phyloP scores from a whole-genome alignment of 805 yeast species.

The Wickerhamomyces strasburgensis region DNA sequence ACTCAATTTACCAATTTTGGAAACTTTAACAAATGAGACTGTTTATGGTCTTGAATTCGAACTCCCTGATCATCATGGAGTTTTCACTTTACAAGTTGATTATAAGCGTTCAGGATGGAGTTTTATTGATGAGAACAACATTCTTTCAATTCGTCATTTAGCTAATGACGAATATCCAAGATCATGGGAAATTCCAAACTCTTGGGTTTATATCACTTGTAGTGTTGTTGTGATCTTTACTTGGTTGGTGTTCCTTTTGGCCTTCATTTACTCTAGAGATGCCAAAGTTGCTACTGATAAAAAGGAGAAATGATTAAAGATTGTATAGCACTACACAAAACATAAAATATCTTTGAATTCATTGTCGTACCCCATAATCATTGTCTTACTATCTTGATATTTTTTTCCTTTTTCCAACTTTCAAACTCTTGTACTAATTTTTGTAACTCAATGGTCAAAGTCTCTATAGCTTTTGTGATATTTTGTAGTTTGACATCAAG shows the following conservation, averaged over 20 bases:
- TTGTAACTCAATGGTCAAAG: constrained; percentile 30
- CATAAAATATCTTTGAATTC: not conserved
- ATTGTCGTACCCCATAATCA: constrained; percentile 2
- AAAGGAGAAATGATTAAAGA: constrained; percentile 17
- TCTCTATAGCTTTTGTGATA: constrained; percentile 31
- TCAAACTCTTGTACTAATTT: constrained; percentile 34
- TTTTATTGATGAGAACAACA: constrained; percentile 57
- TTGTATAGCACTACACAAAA: not conserved
- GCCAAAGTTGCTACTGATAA: constrained; percentile 11
- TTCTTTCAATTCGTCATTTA: constrained; percentile 84
- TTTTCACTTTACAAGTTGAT: constrained; percentile 79
- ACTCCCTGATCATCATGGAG: constrained; percentile 95
- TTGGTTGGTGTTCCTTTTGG: constrained; percentile 73
- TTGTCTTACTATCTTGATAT: constrained; percentile 31
- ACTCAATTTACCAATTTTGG: constrained; percentile 47
- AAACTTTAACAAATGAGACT: constrained; percentile 30
- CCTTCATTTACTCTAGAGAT: constrained; percentile 38
- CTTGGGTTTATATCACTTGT: constrained; percentile 85
- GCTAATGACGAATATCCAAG: constrained; percentile 95
- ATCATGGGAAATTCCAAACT: constrained; percentile 87
- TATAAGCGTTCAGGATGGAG: constrained; percentile 74
- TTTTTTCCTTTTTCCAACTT: constrained; percentile 34
- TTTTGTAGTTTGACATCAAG: constrained; percentile 53
- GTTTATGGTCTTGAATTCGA: constrained; percentile 53
- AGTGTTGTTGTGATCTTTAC: constrained; percentile 63